Percentiles rank a stretch among this genome's conserved stretches.
Evolutionary conservation across 495 filamentous ascomycete species (phyloP).

Genomic region (Paragyromitra xinjiangensis): DNA sequence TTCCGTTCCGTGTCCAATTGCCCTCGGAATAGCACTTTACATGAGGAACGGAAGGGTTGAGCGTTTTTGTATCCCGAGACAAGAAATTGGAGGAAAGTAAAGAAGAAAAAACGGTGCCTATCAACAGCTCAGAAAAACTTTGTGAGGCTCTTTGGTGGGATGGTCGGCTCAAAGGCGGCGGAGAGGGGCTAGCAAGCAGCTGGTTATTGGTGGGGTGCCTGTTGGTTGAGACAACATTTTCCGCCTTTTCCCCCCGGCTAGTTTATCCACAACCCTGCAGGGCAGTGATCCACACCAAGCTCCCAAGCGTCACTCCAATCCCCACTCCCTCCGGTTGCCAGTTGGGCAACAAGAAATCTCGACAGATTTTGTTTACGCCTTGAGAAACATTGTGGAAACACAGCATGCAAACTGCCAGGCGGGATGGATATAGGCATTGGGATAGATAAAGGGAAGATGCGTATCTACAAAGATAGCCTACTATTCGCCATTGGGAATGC

Average conservation of each 20-base stretch:
- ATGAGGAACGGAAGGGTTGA: conserved; percentile 23
- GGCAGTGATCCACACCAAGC: conserved; percentile 35
- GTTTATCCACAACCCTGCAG: conserved; percentile 52
- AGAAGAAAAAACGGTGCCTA: conserved; percentile 19
- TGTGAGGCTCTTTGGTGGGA: conserved; percentile 45
- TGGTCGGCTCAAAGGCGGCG: conserved; percentile 8
- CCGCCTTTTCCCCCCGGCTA: conserved; percentile 33
- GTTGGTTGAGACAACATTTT: conserved; percentile 50
- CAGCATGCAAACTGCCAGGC: conserved; percentile 7
- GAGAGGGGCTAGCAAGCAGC: conserved; percentile 25
- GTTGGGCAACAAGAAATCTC: conserved; percentile 17
- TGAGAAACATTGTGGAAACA: conserved; percentile 24
- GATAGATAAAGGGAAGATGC: background rate
- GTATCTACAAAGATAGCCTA: conserved; percentile 4
- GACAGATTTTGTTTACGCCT: conserved; percentile 45
- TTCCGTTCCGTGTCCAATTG: conserved; percentile 31
- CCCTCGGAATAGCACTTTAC: conserved; percentile 23
- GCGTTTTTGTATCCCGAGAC: conserved; percentile 33
- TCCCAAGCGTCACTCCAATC: conserved; percentile 15
- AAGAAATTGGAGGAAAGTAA: conserved; percentile 33
- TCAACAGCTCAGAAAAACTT: conserved; percentile 15
- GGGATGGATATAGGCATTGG: conserved; percentile 4
- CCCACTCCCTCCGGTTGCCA: conserved; percentile 15
- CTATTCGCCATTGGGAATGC: conserved; percentile 13
- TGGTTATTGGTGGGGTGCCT: conserved; percentile 48